phyloP scores from a whole-genome alignment of 2,329 filamentous ascomycete species.

The Aureobasidium sp. region DNA sequence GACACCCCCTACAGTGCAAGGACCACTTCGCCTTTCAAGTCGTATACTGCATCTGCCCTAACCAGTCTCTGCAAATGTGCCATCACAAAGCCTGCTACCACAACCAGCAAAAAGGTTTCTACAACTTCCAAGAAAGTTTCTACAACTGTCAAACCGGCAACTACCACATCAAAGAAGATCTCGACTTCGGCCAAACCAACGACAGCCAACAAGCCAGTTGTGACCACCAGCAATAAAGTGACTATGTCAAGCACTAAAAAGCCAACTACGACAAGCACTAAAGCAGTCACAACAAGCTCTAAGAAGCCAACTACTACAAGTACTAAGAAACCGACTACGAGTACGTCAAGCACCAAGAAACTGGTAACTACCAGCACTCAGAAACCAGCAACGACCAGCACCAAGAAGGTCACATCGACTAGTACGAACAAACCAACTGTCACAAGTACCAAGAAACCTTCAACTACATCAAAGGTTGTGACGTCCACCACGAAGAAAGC shows the following conservation, averaged over 20 bases:
- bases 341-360: neutral
- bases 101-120: neutral
- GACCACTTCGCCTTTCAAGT: slow-evolving; percentile 2
- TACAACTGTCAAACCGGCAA: neutral
- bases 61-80: slow-evolving; percentile 9
- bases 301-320: neutral
- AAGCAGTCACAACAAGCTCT: neutral
- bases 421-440: neutral
- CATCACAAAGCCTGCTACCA: neutral
- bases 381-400: neutral
- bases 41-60: slow-evolving; percentile 5
- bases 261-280: neutral
- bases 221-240: neutral
- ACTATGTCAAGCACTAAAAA: neutral
- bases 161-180: neutral
- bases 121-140: neutral
- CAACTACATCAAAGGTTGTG: neutral
- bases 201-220: neutral
- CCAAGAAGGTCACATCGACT: neutral
- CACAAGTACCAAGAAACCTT: neutral
- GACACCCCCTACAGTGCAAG: neutral
- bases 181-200: neutral
- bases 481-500: neutral
- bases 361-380: neutral
- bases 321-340: neutral